phyloP scores from a whole-genome alignment of 1,284 basidiomycete species.

The Thecaphora frezii region DNA sequence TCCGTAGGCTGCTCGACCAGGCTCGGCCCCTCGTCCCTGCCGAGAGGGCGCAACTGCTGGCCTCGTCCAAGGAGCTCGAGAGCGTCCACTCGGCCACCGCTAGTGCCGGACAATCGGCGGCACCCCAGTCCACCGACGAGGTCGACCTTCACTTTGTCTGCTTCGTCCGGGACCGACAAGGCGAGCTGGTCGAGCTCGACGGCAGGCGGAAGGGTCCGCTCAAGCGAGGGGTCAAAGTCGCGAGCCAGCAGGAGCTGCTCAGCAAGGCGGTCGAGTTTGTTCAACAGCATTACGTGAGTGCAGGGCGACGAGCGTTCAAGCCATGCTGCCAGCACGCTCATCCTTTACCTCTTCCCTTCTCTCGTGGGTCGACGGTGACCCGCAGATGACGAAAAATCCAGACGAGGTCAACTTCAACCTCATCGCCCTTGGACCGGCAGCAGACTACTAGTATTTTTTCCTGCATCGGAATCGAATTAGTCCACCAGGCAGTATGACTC shows the following conservation, averaged over 20 bases:
- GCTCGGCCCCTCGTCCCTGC: slow-evolving; percentile 21
- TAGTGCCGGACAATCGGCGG: slow-evolving; percentile 45
- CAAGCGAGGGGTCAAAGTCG: slow-evolving; percentile 30
- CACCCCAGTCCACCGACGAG: slow-evolving; percentile 48
- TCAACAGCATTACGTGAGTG: slow-evolving; percentile 46
- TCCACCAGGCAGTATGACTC: too few relatives aligned
- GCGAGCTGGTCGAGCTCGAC: slow-evolving; percentile 54
- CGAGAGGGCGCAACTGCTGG: slow-evolving; percentile 28
- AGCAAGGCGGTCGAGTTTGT: slow-evolving; percentile 38
- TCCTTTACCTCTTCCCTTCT: background rate
- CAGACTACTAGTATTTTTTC: slow-evolving; percentile 1
- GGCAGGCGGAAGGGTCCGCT: slow-evolving; percentile 52
- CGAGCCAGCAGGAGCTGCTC: slow-evolving; percentile 32
- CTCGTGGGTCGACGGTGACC: background rate
- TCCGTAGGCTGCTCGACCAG: slow-evolving; percentile 38
- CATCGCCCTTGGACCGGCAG: slow-evolving; percentile 45
- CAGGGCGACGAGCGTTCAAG: too few relatives aligned
- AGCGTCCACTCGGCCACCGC: slow-evolving; percentile 46
- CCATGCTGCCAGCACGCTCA: too few relatives aligned
- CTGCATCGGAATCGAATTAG: too few relatives aligned
- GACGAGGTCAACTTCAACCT: slow-evolving; percentile 53
- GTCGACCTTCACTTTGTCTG: slow-evolving; percentile 58
- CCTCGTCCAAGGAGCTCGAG: slow-evolving; percentile 33
- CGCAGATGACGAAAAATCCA: slow-evolving; percentile 50
- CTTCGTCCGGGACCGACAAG: slow-evolving; percentile 46